A percentile compares a stretch with the other conserved stretches of the same genome.
These are phyloP conservation scores for Monotropa hypopitys DNA, from an alignment of 179 eudicot genomes.

Conservation along the genomic window DNA sequence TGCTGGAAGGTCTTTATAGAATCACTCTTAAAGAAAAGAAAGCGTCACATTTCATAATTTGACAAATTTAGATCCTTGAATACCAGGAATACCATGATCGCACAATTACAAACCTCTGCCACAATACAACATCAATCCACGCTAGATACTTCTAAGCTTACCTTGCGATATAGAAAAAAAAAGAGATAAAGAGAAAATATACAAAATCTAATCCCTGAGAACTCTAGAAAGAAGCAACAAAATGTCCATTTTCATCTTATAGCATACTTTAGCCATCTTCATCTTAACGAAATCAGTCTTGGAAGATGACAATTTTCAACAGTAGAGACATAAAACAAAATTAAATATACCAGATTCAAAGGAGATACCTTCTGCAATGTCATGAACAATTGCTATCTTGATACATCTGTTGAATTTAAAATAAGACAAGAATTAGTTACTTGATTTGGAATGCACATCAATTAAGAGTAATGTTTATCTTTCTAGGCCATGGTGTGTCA, in stretches of 20 bases:
- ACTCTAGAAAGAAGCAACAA: neutral
- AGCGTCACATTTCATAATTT: neutral
- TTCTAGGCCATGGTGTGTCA: neutral
- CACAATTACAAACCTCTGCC: neutral
- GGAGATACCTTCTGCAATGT: slow-evolving; percentile 81
- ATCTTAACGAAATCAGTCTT: neutral
- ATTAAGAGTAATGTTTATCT: neutral
- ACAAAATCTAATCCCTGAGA: neutral
- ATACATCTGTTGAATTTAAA: slow-evolving; percentile 49
- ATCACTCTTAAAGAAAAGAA: neutral
- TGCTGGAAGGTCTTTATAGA: neutral
- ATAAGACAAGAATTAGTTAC: neutral
- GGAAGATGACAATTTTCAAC: neutral
- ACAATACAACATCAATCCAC: neutral
- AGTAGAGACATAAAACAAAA: neutral
- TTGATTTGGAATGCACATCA: neutral
- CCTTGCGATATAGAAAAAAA: neutral
- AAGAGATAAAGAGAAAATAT: neutral
- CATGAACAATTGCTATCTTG: slow-evolving; percentile 92
- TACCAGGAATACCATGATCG: neutral
- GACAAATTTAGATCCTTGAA: neutral
- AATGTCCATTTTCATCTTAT: neutral
- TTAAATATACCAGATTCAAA: neutral
- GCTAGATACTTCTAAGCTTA: neutral
- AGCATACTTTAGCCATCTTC: neutral